A percentile compares a stretch with the other conserved stretches of the same genome.
Evolutionary conservation across 1,284 basidiomycete genomes (phyloP).

Genomic region (Fomes fomentarius): DNA sequence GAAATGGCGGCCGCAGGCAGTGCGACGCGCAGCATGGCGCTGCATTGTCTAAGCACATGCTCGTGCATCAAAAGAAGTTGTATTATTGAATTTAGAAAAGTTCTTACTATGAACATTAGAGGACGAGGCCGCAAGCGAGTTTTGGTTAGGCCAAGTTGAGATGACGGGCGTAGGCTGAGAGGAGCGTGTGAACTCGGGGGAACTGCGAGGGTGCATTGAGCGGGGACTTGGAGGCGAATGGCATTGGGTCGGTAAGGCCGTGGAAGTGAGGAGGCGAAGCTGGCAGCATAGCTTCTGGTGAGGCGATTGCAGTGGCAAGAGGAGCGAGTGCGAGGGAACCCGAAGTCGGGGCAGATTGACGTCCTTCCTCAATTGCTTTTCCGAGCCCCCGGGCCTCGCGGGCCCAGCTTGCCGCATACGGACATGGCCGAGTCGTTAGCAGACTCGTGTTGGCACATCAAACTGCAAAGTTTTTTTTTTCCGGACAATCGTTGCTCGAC

Average conservation of each 20-base stretch:
- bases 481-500: slow-evolving; percentile 9
- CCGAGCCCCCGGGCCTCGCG: slow-evolving; percentile 1
- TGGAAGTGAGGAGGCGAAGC: slow-evolving; percentile 8
- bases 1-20: background rate
- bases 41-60: slow-evolving; percentile 6
- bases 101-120: slow-evolving; percentile 5
- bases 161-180: background rate
- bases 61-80: slow-evolving; percentile 14
- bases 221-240: slow-evolving; percentile 20
- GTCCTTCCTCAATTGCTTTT: slow-evolving; percentile 18
- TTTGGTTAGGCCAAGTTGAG: background rate
- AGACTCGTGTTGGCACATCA: slow-evolving; percentile 4
- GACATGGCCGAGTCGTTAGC: slow-evolving; percentile 4
- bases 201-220: slow-evolving; percentile 6
- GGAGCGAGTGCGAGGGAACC: too few species aligned
- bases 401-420: slow-evolving; percentile 9
- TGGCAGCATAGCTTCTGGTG: slow-evolving; percentile 22
- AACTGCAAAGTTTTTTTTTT: slow-evolving; percentile 7
- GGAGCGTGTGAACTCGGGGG: background rate
- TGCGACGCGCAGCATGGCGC: background rate
- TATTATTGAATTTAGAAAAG: slow-evolving; percentile 10
- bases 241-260: slow-evolving; percentile 10
- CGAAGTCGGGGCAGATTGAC: slow-evolving; percentile 21
- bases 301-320: background rate
- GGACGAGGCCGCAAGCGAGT: background rate